phyloP scores from a whole-genome alignment of 495 filamentous ascomycete genomes.

The Thermochaetoides thermophila region DNA sequence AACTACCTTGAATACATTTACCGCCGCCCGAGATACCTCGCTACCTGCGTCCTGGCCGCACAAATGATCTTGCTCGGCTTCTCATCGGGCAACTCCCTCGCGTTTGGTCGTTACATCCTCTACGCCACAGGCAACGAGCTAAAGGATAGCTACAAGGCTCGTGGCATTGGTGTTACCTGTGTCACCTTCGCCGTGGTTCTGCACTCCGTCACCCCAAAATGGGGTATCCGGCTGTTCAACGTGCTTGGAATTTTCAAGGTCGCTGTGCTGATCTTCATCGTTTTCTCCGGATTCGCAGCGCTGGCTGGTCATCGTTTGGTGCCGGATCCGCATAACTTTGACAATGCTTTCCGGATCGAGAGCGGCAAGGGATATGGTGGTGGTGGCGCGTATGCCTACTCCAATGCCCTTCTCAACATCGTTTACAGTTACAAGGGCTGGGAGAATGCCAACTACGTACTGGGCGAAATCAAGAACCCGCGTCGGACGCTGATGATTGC shows the following conservation, averaged over 20 bases:
- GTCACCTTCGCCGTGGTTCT: constrained; percentile 41
- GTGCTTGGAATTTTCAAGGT: constrained; percentile 51
- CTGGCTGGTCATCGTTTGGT: constrained; percentile 19
- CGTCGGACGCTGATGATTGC: constrained; percentile 46
- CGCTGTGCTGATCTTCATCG: constrained; percentile 44
- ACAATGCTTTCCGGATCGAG: constrained; percentile 13
- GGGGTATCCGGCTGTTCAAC: constrained; percentile 49
- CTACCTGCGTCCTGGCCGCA: constrained; percentile 42
- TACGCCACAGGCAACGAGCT: constrained; percentile 40
- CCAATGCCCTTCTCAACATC: constrained; percentile 34
- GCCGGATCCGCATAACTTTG: constrained; percentile 15
- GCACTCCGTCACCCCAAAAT: constrained; percentile 41
- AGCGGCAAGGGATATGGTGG: constrained; percentile 7
- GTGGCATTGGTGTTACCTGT: constrained; percentile 41
- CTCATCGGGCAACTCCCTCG: constrained; percentile 46
- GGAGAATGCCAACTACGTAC: constrained; percentile 34
- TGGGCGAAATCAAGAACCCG: constrained; percentile 46
- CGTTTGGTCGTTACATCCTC: constrained; percentile 54
- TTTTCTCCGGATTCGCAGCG: constrained; percentile 42
- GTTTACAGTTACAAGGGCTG: constrained; percentile 35
- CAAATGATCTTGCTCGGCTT: constrained; percentile 41
- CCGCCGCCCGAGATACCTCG: constrained; percentile 44
- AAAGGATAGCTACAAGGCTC: constrained; percentile 42
- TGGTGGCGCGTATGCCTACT: constrained; percentile 27
- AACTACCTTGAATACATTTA: constrained; percentile 52